Base-by-base conservation (phyloP, 2,329 filamentous ascomycete species). In the Calcarisporium arbuscula region DNA sequence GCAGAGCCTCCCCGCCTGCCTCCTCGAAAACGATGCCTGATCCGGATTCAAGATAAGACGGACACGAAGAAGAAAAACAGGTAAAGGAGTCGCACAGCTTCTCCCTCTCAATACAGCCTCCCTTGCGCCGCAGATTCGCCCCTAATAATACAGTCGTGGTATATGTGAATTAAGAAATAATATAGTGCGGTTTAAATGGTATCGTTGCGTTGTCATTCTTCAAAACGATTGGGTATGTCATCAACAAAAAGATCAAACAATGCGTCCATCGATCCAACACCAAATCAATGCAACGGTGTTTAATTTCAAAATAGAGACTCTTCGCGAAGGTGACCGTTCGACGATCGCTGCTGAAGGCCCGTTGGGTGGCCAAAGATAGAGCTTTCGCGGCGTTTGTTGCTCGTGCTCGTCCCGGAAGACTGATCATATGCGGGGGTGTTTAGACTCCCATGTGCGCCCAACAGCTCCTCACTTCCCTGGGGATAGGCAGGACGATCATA, bases 301-400 rank as follows among this genome's bases (percentile, higher is more conserved):
- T 49, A 38, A 42, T 40, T 41, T 57, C 52, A 69, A 42, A 65
- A 70, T 45, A 62, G 65, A n/a, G 64, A 64, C 51, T 75, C 71
- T 41, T 77, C 72, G 23, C 71, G 62, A 21, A 76, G 57, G 9
- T 71, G 71, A 44, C 70, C 74, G 49, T 67, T 70, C 0, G 68
- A 71, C 25, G 63, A 34, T 62, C 74, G 70, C 12, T 67, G 63
- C 34, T 63, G 69, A 20, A 74, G 53, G 18, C 65, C 63, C 32
- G 58, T 53, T 44, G 69, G 61, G 15, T 61, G 61, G 38, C 70
- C 63, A 49, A 78, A 74, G 54, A 81, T 74, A 29, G 66, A 62
- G 47, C 78, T 82, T 55, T 82, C 77, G 32, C 77, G 68, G 31
- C 74, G 65, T 62, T 72, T 41, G 47, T 48, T 36, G 19, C 19